Base-by-base conservation (phyloP, 345 rosid genomes). In the Triadica sebifera region DNA sequence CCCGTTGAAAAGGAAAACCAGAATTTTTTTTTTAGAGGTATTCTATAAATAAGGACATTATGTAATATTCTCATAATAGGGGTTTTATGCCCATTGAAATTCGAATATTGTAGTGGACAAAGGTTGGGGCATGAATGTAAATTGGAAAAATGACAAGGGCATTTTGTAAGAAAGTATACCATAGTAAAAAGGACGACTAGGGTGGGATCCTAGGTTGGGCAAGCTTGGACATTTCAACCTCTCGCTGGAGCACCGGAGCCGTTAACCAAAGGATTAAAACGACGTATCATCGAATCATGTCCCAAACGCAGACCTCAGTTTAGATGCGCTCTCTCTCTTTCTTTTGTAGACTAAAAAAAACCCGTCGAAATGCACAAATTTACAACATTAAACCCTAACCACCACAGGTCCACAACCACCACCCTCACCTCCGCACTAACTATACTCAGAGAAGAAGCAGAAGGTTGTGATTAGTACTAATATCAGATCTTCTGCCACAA, bases 401-500 rank as follows among this genome's bases (percentile, higher is more conserved):
- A 58, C 79, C 72, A 62, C 77, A 39, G 34, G n/a, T n/a, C n/a
- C n/a, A n/a, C n/a, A n/a, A n/a, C 61, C 61, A 51, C 58, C 69
- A 49, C 45, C 71, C 15, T 34, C 79, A 63, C 84, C 74, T 58
- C 80, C 49, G 55, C 77, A 22, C 20, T 47, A 34, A 47, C 56
- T 68, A 49, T 38, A 58, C 55, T 20, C 41, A 46, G 20, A 46
- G 51, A 16, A 67, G 19, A 39, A 8, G 34, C 37, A 49, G 67
- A 41, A 57, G 59, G 19, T 57, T 52, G 50, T 75, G 79, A 79
- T 63, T 78, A 73, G 63, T 51, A 22, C 67, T 67, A 50, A 56
- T 67, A 59, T 77, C 74, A 81, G 90, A 85, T 84, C 91, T 43
- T 79, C 87, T 71, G 78, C 68, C 5, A 70, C 78, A 74, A 74